A percentile compares a stretch with the other conserved stretches of the same genome.
Evolutionary conservation across 2,329 filamentous ascomycete genomes (phyloP).

Genomic region (Teratosphaeria zuluensis): DNA sequence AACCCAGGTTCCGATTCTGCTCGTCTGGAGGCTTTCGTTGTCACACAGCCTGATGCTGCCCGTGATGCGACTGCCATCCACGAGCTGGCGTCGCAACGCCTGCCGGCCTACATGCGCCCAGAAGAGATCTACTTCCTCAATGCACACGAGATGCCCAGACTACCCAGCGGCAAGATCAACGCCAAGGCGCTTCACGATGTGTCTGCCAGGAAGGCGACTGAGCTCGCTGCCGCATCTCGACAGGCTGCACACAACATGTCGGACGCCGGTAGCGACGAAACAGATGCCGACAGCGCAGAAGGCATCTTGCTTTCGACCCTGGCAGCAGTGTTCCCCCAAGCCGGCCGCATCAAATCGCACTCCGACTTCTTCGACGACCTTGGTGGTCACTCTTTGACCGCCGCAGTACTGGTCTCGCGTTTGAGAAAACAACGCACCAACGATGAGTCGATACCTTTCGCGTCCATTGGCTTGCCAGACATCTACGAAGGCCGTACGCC

Average conservation of each 20-base stretch:
- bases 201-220: slow-evolving; percentile 5
- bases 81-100: slow-evolving; percentile 8
- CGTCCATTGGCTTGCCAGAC: slow-evolving; percentile 17
- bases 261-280: neutral
- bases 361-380: neutral
- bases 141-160: slow-evolving; percentile 13
- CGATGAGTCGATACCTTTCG: slow-evolving; percentile 10
- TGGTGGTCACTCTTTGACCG: neutral
- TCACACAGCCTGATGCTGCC: slow-evolving; percentile 8
- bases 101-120: slow-evolving; percentile 18
- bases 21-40: slow-evolving; percentile 16
- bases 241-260: neutral
- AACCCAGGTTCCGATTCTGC: slow-evolving; percentile 12
- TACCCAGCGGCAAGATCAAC: slow-evolving; percentile 19
- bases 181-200: slow-evolving; percentile 15
- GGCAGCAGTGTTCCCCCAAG: neutral
- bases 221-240: neutral
- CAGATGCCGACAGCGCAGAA: neutral
- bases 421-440: slow-evolving; percentile 6
- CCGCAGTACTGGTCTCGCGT: slow-evolving; percentile 12
- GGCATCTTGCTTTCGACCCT: neutral
- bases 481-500: slow-evolving; percentile 16
- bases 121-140: slow-evolving; percentile 14
- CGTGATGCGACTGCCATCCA: slow-evolving; percentile 11
- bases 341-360: neutral